Evolutionary conservation across 129 eudicot species (phyloP).

Genomic region (Glebionis coronaria): DNA sequence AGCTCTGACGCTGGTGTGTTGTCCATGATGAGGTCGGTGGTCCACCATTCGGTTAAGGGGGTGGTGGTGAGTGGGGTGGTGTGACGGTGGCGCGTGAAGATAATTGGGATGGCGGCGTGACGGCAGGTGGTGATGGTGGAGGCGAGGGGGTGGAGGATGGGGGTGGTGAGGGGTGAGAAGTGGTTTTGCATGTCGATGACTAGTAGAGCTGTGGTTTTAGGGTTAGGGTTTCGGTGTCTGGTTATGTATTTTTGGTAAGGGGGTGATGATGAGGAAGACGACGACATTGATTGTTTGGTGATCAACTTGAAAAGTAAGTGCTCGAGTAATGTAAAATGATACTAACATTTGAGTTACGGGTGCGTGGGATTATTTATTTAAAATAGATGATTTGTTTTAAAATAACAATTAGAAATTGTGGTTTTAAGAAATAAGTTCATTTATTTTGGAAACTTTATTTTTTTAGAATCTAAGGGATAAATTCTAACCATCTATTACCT

Average conservation of each 20-base stretch:
- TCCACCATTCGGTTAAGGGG: constrained; percentile 91
- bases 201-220: constrained; percentile 50
- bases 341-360: too few relatives aligned
- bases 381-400: too few relatives aligned
- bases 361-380: too few relatives aligned
- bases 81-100: constrained; percentile 97
- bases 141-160: constrained; percentile 52
- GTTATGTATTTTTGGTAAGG: constrained; percentile 52
- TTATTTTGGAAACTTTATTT: too few relatives aligned
- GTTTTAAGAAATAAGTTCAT: too few relatives aligned
- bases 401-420: too few relatives aligned
- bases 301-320: too few relatives aligned
- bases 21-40: constrained; percentile 65
- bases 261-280: constrained; percentile 9
- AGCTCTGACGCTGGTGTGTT: constrained; percentile 59
- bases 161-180: constrained; percentile 62
- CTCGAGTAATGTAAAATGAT: too few relatives aligned
- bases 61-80: constrained; percentile 51
- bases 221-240: constrained; percentile 64
- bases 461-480: too few relatives aligned
- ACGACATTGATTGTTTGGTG: too few relatives aligned
- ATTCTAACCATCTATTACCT: too few relatives aligned
- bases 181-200: constrained; percentile 86
- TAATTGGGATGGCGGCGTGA: constrained; percentile 58
- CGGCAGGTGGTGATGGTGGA: constrained; percentile 72